Base-by-base conservation (phyloP, 2,329 filamentous ascomycete species). In the Macroventuria anomochaeta region DNA sequence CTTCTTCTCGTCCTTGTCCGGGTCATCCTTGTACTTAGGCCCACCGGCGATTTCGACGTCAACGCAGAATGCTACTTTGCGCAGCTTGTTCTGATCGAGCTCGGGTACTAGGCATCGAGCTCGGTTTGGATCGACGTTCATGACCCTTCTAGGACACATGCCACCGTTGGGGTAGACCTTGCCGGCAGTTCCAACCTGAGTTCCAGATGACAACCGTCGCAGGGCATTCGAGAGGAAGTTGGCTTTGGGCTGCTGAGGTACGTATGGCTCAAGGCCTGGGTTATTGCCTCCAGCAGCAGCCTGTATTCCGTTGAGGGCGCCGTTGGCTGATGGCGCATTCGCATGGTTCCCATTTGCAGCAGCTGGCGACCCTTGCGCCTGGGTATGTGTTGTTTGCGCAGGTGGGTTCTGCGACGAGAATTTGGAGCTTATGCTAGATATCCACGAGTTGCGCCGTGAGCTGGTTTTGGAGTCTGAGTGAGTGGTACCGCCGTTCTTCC, bases 11-110 rank as follows among this genome's bases (percentile, higher is more conserved):
- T 77, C 49, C 66, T 67, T 44, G 6, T 83, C 82, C 13, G 80
- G 80, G 3, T 95, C 90, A 12, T 80, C 76, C 39, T 72, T 77
- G 63, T 96, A 95, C 63, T 85, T 87, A 20, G 93, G 91, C 69
- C 91, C 87, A 0, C 92, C 91, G 3, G 93, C 93, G 68, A 99
- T 96, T 74, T 99, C 95, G 4, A 99, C 93, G 69, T 99, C 95
- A 2, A 99, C 95, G 64, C 91, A 96, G 69, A 99, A 99, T 0
- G 93, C 90, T 0, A 99, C 95, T 46, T 92, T 86, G 47, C 91
- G 85, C 55, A 99, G 76, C 72, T 95, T 96, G 41, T 85, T 85
- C 66, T 88, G 85, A 61, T 92, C 87, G 39, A 99, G 80, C 62
- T 96, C 93, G 4, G 85, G 79, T 25, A 97, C 85, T 20, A 85